Evolutionary conservation across 106 monocot species (phyloP).

Genomic region (Apostasia ramifera): DNA sequence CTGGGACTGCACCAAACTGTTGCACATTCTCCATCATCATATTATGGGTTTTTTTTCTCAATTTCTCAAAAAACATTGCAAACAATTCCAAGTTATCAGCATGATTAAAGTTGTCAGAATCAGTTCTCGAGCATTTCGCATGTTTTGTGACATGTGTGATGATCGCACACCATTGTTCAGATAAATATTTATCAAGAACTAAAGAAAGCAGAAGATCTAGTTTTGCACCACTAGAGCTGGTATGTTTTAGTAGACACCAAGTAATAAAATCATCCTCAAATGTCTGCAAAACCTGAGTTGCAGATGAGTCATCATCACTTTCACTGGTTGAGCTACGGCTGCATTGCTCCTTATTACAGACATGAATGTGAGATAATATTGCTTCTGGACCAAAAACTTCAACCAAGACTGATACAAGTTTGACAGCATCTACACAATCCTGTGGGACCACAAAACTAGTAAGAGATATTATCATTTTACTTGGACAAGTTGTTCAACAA

Average conservation of each 20-base stretch:
- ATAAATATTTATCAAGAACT: conserved; percentile 55
- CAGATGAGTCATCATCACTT: conserved; percentile 15
- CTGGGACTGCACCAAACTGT: conserved; percentile 17
- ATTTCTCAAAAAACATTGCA: conserved; percentile 56
- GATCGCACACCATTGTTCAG: conserved; percentile 70
- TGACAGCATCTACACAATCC: conserved; percentile 66
- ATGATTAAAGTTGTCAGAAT: conserved; percentile 11
- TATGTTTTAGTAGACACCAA: conserved; percentile 58
- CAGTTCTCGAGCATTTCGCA: conserved; percentile 13
- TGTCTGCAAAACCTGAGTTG: conserved; percentile 31
- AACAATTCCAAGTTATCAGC: conserved; percentile 31
- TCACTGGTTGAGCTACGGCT: conserved; percentile 4
- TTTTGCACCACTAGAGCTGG: conserved; percentile 47
- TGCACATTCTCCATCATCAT: conserved; percentile 16
- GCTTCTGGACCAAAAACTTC: conserved; percentile 60
- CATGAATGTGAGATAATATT: conserved; percentile 34
- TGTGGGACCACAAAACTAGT: conserved; percentile 22
- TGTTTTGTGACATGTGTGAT: conserved; percentile 27
- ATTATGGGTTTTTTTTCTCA: conserved; percentile 33
- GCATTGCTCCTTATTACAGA: conserved; percentile 8
- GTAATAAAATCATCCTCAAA: conserved; percentile 70
- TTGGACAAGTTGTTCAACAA: too few species aligned
- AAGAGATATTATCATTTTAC: too few species aligned
- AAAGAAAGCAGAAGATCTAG: conserved; percentile 68
- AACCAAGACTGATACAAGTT: conserved; percentile 40